These are phyloP conservation scores for Mycena epipterygia DNA, from an alignment of 768 basidiomycete genomes.

Conservation along the genomic window DNA sequence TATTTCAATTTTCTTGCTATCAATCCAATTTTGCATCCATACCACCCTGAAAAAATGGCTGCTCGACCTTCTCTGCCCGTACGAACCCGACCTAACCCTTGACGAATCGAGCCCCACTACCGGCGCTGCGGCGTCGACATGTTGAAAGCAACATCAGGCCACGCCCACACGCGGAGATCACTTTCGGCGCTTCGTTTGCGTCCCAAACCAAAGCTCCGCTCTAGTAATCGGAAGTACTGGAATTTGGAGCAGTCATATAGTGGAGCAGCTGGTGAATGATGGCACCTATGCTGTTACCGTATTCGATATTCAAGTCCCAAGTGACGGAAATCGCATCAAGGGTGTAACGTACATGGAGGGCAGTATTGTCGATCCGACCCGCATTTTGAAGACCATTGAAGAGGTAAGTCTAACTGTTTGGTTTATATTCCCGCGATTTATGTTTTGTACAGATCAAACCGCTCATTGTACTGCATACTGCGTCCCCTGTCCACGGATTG, in stretches of 20 bases:
- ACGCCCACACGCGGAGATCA: too few species aligned
- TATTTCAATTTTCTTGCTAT: too few species aligned
- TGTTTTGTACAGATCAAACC: constrained; percentile 48
- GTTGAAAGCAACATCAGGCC: too few species aligned
- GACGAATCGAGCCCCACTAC: too few species aligned
- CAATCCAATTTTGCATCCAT: too few species aligned
- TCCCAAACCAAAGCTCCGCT: too few species aligned
- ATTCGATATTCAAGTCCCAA: constrained; percentile 66
- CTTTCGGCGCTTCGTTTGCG: too few species aligned
- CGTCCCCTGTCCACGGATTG: constrained; percentile 59
- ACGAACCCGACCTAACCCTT: too few species aligned
- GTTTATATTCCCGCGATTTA: neutral
- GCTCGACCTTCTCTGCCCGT: too few species aligned
- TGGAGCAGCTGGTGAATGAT: constrained; percentile 59
- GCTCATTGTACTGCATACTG: constrained; percentile 68
- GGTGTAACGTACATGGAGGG: constrained; percentile 59
- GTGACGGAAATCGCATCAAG: constrained; percentile 51
- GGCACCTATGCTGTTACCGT: constrained; percentile 58
- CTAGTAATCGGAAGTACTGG: constrained; percentile 68
- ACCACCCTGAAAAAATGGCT: too few species aligned
- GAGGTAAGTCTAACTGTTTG: constrained; percentile 51
- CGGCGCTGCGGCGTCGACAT: too few species aligned
- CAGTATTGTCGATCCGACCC: constrained; percentile 60
- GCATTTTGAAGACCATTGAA: constrained; percentile 54
- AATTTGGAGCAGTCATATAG: constrained; percentile 63